phyloP scores from a whole-genome alignment of 345 rosid genomes.

The Dipteronia sinensis region DNA sequence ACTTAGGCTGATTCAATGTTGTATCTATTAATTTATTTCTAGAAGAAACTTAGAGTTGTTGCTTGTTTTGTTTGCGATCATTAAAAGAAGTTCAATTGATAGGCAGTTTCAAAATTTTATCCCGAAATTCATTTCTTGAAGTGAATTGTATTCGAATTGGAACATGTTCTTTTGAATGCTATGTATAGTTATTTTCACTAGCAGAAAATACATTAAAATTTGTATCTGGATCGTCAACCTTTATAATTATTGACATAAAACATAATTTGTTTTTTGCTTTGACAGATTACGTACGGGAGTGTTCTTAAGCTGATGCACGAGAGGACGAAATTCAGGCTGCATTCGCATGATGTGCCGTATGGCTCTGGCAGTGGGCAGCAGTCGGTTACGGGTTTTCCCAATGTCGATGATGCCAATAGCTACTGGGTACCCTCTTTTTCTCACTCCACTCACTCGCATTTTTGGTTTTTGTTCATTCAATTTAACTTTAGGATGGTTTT shows the following conservation, averaged over 20 bases:
- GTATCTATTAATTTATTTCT: too few relatives aligned
- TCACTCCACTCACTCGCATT: background rate
- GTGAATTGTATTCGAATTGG: too few relatives aligned
- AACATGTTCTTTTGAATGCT: too few relatives aligned
- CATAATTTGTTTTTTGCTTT: background rate
- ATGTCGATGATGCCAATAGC: slow-evolving; percentile 88
- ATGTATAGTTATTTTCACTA: too few relatives aligned
- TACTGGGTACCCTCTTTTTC: slow-evolving; percentile 70
- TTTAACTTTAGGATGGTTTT: background rate
- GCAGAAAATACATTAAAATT: too few relatives aligned
- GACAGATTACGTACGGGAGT: slow-evolving; percentile 84
- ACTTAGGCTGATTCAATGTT: background rate
- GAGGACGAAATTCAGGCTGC: slow-evolving; percentile 75
- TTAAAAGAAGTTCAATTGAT: too few relatives aligned
- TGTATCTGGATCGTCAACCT: too few relatives aligned
- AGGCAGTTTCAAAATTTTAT: too few relatives aligned
- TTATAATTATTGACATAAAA: too few relatives aligned
- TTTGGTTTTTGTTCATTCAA: background rate
- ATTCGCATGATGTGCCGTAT: slow-evolving; percentile 97
- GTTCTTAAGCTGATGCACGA: slow-evolving; percentile 93
- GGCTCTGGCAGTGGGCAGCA: slow-evolving; percentile 99
- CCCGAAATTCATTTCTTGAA: too few relatives aligned
- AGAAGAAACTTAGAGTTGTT: too few relatives aligned
- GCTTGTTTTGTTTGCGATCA: too few relatives aligned
- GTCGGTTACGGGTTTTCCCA: slow-evolving; percentile 90